These are phyloP conservation scores for Boletus rex-veris DNA, from an alignment of 768 basidiomycete species.

Conservation along the genomic window DNA sequence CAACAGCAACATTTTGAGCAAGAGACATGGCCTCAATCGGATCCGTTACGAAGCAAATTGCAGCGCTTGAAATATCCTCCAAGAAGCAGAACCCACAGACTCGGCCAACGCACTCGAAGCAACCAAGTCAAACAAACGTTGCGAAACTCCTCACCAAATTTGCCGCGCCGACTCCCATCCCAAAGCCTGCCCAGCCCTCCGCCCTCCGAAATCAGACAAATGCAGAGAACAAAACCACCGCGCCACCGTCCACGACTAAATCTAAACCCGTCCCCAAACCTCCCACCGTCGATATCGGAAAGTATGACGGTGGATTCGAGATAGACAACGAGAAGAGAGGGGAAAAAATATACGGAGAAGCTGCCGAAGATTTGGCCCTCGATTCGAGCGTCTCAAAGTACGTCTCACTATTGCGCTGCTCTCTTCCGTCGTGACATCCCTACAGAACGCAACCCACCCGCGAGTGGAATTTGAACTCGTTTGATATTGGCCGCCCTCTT, in stretches of 20 bases:
- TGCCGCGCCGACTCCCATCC: slow-evolving; percentile 54
- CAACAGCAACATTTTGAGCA: not conserved
- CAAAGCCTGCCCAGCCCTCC: slow-evolving; percentile 35
- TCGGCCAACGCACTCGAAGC: slow-evolving; percentile 44
- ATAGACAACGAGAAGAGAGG: slow-evolving; percentile 78
- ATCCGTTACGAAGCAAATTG: slow-evolving; percentile 62
- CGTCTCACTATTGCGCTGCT: slow-evolving; percentile 19
- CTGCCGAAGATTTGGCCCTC: slow-evolving; percentile 76
- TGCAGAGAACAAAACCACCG: slow-evolving; percentile 23
- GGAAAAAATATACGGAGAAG: slow-evolving; percentile 70
- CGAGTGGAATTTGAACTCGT: slow-evolving; percentile 81
- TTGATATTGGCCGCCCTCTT: slow-evolving; percentile 92
- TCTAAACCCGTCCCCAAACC: slow-evolving; percentile 21
- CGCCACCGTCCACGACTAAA: slow-evolving; percentile 26
- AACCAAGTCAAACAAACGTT: slow-evolving; percentile 57
- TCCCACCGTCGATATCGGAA: slow-evolving; percentile 67
- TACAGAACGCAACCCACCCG: slow-evolving; percentile 68
- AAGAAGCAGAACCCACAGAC: slow-evolving; percentile 40
- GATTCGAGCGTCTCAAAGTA: slow-evolving; percentile 76
- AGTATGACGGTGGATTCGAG: slow-evolving; percentile 97
- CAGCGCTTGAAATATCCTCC: slow-evolving; percentile 60
- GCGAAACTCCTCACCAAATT: slow-evolving; percentile 74
- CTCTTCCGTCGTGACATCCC: not conserved
- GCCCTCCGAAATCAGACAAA: slow-evolving; percentile 42
- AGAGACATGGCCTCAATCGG: slow-evolving; percentile 45